Conservation (phyloP, 306 rosid genomes). For the Glycine soja region DNA sequence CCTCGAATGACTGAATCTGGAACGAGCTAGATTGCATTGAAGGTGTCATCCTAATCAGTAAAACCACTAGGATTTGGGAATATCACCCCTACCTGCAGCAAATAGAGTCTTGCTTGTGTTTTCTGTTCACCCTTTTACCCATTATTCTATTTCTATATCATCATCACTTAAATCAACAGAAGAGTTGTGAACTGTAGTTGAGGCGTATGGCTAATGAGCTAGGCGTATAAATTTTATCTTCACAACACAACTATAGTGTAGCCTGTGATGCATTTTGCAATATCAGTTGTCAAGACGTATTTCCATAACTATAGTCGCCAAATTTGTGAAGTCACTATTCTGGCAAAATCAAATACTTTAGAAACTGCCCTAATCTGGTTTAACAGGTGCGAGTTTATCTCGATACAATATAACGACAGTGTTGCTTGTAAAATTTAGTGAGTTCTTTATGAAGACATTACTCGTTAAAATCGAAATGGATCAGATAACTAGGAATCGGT, state of each 20-base stretch:
- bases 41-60: neutral
- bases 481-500: too few species aligned
- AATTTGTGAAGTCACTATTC: neutral
- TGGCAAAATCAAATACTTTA: neutral
- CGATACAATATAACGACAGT: too few species aligned
- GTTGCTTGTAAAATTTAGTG: too few species aligned
- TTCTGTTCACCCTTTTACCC: neutral
- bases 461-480: too few species aligned
- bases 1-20: conserved; percentile 25
- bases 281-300: neutral
- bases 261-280: conserved; percentile 1
- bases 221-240: neutral
- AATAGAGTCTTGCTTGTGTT: neutral
- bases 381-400: neutral
- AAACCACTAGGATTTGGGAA: neutral
- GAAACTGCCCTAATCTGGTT: neutral
- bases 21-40: conserved; percentile 28
- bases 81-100: conserved; percentile 4
- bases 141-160: neutral
- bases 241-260: neutral
- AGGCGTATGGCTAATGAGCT: too few species aligned
- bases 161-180: neutral
- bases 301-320: neutral
- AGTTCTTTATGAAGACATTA: too few species aligned
- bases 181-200: neutral